phyloP scores from a whole-genome alignment of 495 filamentous ascomycete genomes.

The Penicillium egyptiacum region DNA sequence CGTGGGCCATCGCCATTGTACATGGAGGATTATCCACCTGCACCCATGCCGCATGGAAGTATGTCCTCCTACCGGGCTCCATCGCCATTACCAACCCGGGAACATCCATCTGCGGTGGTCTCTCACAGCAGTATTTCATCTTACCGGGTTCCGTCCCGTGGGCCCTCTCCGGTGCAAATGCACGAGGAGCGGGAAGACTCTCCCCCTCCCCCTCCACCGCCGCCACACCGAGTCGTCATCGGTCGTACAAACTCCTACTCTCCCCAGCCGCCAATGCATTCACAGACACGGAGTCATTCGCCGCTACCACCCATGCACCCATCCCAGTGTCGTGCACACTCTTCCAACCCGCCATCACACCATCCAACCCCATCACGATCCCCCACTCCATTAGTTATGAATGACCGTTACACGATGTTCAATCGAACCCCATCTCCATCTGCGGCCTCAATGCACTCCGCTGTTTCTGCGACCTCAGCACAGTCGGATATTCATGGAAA shows the following conservation, averaged over 20 bases:
- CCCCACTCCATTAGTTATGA: conserved; percentile 47
- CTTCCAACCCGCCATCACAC: conserved; percentile 22
- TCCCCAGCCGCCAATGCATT: conserved; percentile 13
- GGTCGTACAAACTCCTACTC: conserved; percentile 17
- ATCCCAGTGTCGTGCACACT: conserved; percentile 10
- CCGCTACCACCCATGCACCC: conserved; percentile 12
- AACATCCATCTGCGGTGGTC: conserved; percentile 11
- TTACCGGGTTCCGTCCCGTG: neutral
- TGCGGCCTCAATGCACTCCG: conserved; percentile 54
- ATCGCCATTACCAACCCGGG: neutral
- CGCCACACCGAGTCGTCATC: conserved; percentile 41
- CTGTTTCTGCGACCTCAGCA: conserved; percentile 42
- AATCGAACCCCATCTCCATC: conserved; percentile 61
- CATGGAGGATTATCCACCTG: conserved; percentile 19
- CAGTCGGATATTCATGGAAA: conserved; percentile 63
- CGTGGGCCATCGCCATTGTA: conserved; percentile 13
- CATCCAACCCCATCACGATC: conserved; percentile 28
- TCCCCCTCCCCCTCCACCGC: conserved; percentile 47
- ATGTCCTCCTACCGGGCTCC: conserved; percentile 28
- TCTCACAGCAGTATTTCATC: neutral
- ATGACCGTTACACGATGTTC: conserved; percentile 47
- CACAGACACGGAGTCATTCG: conserved; percentile 7
- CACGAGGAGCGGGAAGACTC: conserved; percentile 44
- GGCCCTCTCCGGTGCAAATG: conserved; percentile 20
- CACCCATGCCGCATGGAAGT: conserved; percentile 22